Evolutionary conservation across 139 green algal genomes (phyloP).

Genomic region (Astrephomene gubernaculifera): DNA sequence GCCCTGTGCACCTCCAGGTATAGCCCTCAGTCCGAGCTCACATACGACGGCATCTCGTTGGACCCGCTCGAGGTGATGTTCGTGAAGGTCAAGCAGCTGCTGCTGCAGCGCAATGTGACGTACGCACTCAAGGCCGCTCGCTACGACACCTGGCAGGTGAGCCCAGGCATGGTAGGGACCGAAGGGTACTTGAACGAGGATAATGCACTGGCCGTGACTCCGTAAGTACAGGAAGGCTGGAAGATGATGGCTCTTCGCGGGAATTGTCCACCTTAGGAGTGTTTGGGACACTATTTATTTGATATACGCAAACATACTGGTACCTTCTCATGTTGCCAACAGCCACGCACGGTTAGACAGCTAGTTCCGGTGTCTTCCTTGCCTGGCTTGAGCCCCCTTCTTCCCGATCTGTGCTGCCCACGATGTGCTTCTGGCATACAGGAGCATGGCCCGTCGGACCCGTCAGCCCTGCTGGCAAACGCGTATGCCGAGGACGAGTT

Average conservation of each 20-base stretch:
- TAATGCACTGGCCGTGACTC: too few species aligned
- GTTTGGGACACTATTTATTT: too few species aligned
- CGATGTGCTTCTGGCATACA: background rate
- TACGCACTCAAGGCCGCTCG: constrained; percentile 60
- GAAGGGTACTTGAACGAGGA: too few species aligned
- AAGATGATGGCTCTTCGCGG: too few species aligned
- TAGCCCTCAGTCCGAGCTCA: constrained; percentile 46
- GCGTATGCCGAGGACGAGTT: background rate
- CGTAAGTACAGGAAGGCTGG: too few species aligned
- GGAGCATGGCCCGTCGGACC: background rate
- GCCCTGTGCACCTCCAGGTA: constrained; percentile 25
- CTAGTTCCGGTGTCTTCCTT: too few species aligned
- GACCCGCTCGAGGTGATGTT: constrained; percentile 86
- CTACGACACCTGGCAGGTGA: constrained; percentile 58
- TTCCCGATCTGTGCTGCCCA: background rate
- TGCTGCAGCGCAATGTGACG: constrained; percentile 51
- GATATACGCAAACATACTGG: too few species aligned
- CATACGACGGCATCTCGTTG: constrained; percentile 74
- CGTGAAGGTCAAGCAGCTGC: constrained; percentile 80
- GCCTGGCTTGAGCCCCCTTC: too few species aligned
- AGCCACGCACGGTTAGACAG: too few species aligned
- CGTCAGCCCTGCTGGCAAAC: background rate
- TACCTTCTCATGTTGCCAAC: too few species aligned
- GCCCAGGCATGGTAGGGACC: background rate
- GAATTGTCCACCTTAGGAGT: too few species aligned